Evolutionary conservation across 192 early-diverging fungal species (phyloP), one percentile per base, ranked within the genome.

Genomic region (Neocallimastix lanati): DNA sequence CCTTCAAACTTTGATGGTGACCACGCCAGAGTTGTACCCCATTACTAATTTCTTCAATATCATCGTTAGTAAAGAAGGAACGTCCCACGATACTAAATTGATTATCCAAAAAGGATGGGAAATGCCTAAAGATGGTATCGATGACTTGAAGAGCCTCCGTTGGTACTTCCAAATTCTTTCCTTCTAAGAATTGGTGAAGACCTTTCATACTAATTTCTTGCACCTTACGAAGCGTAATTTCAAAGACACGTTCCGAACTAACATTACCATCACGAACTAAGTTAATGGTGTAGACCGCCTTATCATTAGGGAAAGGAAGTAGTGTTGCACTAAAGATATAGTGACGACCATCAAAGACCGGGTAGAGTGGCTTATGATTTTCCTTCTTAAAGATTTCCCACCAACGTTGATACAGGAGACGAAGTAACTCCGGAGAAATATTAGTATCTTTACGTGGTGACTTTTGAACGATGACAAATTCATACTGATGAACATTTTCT

Each of bases 21-120:
- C 97, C 97, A 82, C 92, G 91, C 96, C 96, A 96, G 12, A 95
- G 90, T 86, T 96, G 94, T 28, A 92, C 88, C 21, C 96, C 95
- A 77, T 94, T 92, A 21, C 88, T 86, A 77, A 90, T 87, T 13
- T 84, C 27, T 18, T 84, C 83, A 4, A 86, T 82, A 25, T 87
- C 33, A 79, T 88, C 86, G n/a, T 92, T 89, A 1, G 94, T 97
- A 82, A 93, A 97, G 86, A 98, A 97, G 33, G 94, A 97, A 1
- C 95, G 88, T 18, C 93, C 92, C 78, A 95, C 92, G 28, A 91
- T 93, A 21, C 90, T 87, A 82, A 94, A 94, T 50, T 50, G 40
- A 50, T 50, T 50, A 21, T 50, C 40, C 33, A 86, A 83, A 78
- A 92, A 83, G n/a, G 93, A 91, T n/a, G 95, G 91, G 0, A 91